Conservation (phyloP, 495 filamentous ascomycete species). For the Sphaerosporella brunnea region DNA sequence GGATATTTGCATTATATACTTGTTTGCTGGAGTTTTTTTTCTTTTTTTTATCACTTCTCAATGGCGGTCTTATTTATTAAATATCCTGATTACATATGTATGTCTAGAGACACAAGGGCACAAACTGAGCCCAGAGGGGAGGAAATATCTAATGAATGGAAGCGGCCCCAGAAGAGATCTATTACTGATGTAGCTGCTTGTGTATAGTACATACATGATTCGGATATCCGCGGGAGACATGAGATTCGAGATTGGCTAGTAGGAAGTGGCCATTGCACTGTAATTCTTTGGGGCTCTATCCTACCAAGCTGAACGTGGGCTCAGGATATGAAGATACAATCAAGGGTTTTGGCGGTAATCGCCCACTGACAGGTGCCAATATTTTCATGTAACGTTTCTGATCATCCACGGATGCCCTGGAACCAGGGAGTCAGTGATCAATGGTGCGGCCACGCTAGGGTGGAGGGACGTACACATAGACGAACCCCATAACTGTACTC, state of each 20-base stretch:
- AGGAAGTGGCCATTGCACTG: too few species aligned
- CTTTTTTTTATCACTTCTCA: not conserved
- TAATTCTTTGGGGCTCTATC: not conserved
- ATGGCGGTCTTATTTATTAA: too few species aligned
- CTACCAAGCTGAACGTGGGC: constrained; percentile 17
- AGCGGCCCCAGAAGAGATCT: too few species aligned
- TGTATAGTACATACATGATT: too few species aligned
- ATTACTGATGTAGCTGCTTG: too few species aligned
- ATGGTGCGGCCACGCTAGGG: not conserved
- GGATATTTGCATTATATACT: not conserved
- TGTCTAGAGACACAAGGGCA: too few species aligned
- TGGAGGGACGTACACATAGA: constrained; percentile 44
- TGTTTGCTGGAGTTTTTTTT: constrained; percentile 1
- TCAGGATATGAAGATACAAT: constrained; percentile 30
- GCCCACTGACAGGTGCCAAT: constrained; percentile 61
- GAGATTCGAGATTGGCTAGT: too few species aligned
- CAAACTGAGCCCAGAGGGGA: too few species aligned
- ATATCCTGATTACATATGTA: too few species aligned
- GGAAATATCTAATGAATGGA: too few species aligned
- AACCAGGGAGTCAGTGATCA: constrained; percentile 31
- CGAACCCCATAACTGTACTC: constrained; percentile 75
- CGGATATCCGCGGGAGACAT: too few species aligned
- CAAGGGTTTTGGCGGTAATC: constrained; percentile 58
- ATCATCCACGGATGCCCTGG: constrained; percentile 50
- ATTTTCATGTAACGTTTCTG: constrained; percentile 65